Conservation (phyloP, 345 rosid genomes). For the Salix koriyanagi region DNA sequence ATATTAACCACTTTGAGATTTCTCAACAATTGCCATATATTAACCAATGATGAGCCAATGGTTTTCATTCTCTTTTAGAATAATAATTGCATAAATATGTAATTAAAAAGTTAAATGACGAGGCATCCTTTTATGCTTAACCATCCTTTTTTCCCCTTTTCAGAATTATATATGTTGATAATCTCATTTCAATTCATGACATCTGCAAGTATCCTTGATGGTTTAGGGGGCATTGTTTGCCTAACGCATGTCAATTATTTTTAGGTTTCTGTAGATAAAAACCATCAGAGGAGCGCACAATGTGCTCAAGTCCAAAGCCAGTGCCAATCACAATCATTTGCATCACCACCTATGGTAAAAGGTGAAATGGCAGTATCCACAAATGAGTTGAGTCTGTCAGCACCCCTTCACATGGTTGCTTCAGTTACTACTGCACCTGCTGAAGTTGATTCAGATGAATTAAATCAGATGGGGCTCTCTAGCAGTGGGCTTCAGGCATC, state of each 20-base stretch:
- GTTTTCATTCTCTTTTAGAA: background rate
- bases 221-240: conserved; percentile 21
- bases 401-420: conserved; percentile 39
- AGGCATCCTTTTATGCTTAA: background rate
- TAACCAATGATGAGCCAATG: background rate
- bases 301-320: conserved; percentile 46
- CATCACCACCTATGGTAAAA: conserved; percentile 43
- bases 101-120: background rate
- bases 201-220: background rate
- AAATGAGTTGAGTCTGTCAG: conserved; percentile 60
- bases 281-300: conserved; percentile 48
- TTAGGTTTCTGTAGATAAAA: conserved; percentile 77
- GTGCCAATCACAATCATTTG: conserved; percentile 39
- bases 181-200: conserved; percentile 5
- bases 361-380: conserved; percentile 67
- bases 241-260: conserved; percentile 45
- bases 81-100: background rate
- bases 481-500: conserved; percentile 35
- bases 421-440: conserved; percentile 41
- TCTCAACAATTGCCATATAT: background rate
- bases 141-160: background rate
- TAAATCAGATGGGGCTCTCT: conserved; percentile 41
- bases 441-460: conserved; percentile 65
- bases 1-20: background rate
- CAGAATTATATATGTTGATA: background rate